These are phyloP conservation scores for Macrotyloma uniflorum DNA, from an alignment of 306 rosid genomes.

Conservation along the genomic window DNA sequence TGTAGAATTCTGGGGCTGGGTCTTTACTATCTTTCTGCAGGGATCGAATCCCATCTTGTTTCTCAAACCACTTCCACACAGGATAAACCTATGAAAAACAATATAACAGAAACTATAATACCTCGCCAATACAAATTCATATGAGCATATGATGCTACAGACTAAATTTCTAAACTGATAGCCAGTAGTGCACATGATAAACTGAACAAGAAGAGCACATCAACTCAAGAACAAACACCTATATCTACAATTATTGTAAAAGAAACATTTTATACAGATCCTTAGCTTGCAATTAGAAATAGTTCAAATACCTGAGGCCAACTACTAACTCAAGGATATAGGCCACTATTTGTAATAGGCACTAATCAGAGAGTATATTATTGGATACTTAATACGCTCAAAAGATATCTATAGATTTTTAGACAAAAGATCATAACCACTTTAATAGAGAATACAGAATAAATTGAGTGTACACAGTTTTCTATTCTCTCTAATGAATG, in stretches of 20 bases:
- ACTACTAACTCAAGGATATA: slow-evolving; percentile 19
- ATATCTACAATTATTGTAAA: slow-evolving; percentile 3
- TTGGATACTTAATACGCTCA: not conserved
- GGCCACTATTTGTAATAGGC: slow-evolving; percentile 12
- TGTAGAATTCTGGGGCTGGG: slow-evolving; percentile 98
- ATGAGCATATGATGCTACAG: slow-evolving; percentile 1
- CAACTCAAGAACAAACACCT: slow-evolving; percentile 22
- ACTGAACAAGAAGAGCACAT: slow-evolving; percentile 10
- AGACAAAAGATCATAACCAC: not conserved
- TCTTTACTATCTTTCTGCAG: slow-evolving; percentile 88
- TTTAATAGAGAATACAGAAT: slow-evolving; percentile 14
- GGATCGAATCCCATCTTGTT: slow-evolving; percentile 98
- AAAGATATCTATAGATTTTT: slow-evolving; percentile 11
- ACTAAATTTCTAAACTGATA: not conserved
- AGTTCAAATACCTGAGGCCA: slow-evolving; percentile 15
- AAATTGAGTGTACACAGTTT: not conserved
- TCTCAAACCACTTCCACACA: slow-evolving; percentile 99
- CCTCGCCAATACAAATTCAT: slow-evolving; percentile 11
- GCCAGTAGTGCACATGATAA: not conserved
- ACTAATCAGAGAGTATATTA: not conserved
- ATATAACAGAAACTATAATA: slow-evolving; percentile 10
- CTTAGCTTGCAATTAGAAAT: slow-evolving; percentile 21
- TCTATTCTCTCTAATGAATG: not conserved
- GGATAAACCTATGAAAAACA: slow-evolving; percentile 79
- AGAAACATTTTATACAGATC: slow-evolving; percentile 22